These are phyloP conservation scores for Leccinum uliginosum DNA, from an alignment of 768 basidiomycete genomes.

Conservation along the genomic window DNA sequence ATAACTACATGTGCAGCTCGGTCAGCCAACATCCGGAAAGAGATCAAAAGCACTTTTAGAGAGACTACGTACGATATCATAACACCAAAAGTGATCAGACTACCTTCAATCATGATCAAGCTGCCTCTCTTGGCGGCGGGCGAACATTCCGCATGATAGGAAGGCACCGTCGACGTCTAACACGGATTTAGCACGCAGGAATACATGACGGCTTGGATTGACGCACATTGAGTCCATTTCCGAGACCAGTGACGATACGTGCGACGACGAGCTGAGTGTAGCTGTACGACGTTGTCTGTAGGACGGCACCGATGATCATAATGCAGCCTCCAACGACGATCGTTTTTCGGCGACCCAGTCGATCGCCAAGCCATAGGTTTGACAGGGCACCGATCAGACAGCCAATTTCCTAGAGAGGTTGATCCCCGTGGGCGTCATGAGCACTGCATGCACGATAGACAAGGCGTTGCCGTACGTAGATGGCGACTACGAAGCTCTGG, in stretches of 20 bases:
- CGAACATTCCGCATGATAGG: slow-evolving; percentile 65
- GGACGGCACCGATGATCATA: slow-evolving; percentile 60
- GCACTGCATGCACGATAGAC: not conserved
- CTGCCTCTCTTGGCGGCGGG: slow-evolving; percentile 54
- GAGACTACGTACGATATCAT: slow-evolving; percentile 49
- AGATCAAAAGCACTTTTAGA: not conserved
- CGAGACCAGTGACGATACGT: slow-evolving; percentile 56
- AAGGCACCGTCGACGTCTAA: slow-evolving; percentile 61
- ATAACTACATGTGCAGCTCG: slow-evolving; percentile 10
- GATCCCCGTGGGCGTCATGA: not conserved
- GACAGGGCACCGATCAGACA: slow-evolving; percentile 61
- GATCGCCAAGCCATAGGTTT: slow-evolving; percentile 58
- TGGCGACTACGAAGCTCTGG: slow-evolving; percentile 56
- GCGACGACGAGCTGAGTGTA: slow-evolving; percentile 62
- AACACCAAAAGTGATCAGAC: slow-evolving; percentile 59
- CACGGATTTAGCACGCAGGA: not conserved
- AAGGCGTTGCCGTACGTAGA: slow-evolving; percentile 40
- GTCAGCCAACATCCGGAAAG: slow-evolving; percentile 1
- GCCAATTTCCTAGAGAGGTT: slow-evolving; percentile 49
- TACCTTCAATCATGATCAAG: slow-evolving; percentile 63
- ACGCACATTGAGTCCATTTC: slow-evolving; percentile 58
- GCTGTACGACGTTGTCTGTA: slow-evolving; percentile 53
- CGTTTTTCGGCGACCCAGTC: slow-evolving; percentile 52
- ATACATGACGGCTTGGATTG: not conserved
- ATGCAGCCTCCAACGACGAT: slow-evolving; percentile 55